A percentile compares a stretch with the other conserved stretches of the same genome.
Evolutionary conservation across 371 early-diverging fungal species (phyloP).

Genomic region (Dentiscutata heterogama): DNA sequence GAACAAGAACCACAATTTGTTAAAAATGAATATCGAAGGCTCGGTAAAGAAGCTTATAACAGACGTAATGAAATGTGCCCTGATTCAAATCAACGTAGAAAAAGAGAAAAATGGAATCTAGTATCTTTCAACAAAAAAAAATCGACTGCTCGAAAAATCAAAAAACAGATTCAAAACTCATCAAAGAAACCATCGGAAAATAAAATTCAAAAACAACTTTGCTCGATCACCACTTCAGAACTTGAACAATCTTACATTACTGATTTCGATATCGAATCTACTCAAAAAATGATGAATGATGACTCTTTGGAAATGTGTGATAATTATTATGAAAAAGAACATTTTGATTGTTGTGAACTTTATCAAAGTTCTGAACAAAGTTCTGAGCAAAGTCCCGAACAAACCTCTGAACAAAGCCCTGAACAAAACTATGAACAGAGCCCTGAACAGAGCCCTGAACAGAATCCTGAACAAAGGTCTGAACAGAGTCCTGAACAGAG

Average conservation of each 20-base stretch:
- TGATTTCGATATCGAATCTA: not conserved
- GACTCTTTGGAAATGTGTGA: not conserved
- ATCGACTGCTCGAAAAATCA: not conserved
- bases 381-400: not conserved
- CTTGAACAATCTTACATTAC: not conserved
- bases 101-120: conserved; percentile 21
- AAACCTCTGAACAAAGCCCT: too few relatives aligned
- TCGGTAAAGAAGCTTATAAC: conserved; percentile 34
- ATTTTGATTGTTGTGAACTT: not conserved
- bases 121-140: conserved; percentile 7
- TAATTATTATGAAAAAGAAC: not conserved
- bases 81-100: not conserved
- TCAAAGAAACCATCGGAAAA: not conserved
- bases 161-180: not conserved
- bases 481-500: too few relatives aligned
- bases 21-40: conserved; percentile 28
- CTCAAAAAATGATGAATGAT: not conserved
- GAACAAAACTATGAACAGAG: too few relatives aligned
- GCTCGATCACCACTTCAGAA: not conserved
- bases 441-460: too few relatives aligned
- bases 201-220: not conserved
- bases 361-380: not conserved
- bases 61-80: conserved; percentile 25
- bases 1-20: conserved; percentile 30
- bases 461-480: too few relatives aligned